Conservation (phyloP, 2,329 filamentous ascomycete genomes). For the Trichoderma gracile region DNA sequence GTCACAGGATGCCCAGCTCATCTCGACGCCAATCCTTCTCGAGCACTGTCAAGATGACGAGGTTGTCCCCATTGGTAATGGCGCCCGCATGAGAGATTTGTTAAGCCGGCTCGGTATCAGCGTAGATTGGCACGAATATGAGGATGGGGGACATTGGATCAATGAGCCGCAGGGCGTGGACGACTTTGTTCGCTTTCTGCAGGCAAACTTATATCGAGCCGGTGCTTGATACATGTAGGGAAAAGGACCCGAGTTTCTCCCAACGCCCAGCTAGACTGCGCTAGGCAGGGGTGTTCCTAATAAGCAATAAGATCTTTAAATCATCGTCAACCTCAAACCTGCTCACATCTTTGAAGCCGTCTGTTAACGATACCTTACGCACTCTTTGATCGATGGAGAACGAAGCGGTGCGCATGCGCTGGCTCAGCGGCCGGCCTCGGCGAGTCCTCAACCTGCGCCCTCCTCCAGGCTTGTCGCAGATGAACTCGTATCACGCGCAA, state of each 20-base stretch:
- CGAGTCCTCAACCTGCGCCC: conserved; percentile 10
- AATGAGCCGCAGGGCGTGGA: neutral
- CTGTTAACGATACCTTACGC: no score
- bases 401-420: neutral
- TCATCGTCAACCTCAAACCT: no score
- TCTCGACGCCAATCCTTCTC: conserved; percentile 5
- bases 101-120: neutral
- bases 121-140: neutral
- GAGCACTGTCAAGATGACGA: conserved; percentile 6
- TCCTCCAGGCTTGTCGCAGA: neutral
- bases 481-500: neutral
- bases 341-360: no score
- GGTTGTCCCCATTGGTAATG: neutral
- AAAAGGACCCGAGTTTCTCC: no score
- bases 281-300: no score
- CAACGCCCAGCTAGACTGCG: no score
- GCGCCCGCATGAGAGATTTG: neutral
- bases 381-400: neutral
- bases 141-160: neutral
- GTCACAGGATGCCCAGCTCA: neutral
- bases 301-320: no score
- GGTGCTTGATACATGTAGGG: no score
- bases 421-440: conserved; percentile 12
- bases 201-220: no score
- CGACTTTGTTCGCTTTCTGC: conserved; percentile 4